phyloP scores from a whole-genome alignment of 1,284 basidiomycete species.

The Wallemia hederae region DNA sequence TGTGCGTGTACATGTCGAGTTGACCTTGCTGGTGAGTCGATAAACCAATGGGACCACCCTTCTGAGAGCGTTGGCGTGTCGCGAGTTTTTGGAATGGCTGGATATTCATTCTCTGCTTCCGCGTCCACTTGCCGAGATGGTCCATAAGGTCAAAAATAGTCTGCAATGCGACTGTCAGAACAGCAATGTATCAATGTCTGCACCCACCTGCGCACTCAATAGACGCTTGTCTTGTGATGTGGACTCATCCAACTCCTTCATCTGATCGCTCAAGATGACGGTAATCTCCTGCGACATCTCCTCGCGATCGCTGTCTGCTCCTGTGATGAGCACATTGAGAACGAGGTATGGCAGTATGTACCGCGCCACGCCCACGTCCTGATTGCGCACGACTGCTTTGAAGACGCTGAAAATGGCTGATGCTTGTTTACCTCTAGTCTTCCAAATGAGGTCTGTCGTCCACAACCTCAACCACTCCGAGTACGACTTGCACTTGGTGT shows the following conservation, averaged over 20 bases:
- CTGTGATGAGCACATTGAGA: slow-evolving; percentile 55
- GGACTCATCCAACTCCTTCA: slow-evolving; percentile 28
- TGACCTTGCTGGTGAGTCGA: slow-evolving; percentile 2
- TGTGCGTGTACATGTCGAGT: slow-evolving; percentile 22
- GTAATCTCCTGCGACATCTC: slow-evolving; percentile 49
- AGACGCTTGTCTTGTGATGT: slow-evolving; percentile 39
- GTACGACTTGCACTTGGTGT: slow-evolving; percentile 44
- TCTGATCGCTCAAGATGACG: slow-evolving; percentile 62
- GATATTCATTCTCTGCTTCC: slow-evolving; percentile 27
- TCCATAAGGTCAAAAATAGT: slow-evolving; percentile 82
- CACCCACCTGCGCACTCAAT: slow-evolving; percentile 51
- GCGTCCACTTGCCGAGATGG: slow-evolving; percentile 74
- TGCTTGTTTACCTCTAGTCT: slow-evolving; percentile 24
- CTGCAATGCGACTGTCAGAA: slow-evolving; percentile 18
- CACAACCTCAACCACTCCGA: slow-evolving; percentile 88
- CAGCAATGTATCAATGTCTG: background rate
- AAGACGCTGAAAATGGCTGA: slow-evolving; percentile 49
- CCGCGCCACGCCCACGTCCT: slow-evolving; percentile 70
- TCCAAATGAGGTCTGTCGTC: slow-evolving; percentile 57
- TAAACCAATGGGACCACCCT: background rate
- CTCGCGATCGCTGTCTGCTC: slow-evolving; percentile 28
- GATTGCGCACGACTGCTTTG: slow-evolving; percentile 45
- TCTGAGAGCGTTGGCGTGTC: slow-evolving; percentile 2
- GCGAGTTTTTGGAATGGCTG: slow-evolving; percentile 26
- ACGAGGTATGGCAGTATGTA: slow-evolving; percentile 77